phyloP scores from a whole-genome alignment of 2,329 filamentous ascomycete species.

The Fusarium bulbicola region DNA sequence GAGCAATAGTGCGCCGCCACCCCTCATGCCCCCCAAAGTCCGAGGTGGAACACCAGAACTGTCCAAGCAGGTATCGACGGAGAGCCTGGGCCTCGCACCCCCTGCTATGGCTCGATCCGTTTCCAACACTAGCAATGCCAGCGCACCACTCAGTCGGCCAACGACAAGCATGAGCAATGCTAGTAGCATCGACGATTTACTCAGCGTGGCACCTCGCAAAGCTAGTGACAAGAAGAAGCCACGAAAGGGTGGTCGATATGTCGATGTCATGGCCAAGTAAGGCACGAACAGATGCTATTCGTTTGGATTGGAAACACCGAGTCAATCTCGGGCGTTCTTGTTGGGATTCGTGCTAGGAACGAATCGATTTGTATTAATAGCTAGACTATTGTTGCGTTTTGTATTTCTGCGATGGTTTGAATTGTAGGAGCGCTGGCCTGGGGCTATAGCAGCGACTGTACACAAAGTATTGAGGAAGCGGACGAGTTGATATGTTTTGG shows the following conservation, averaged over 20 bases:
- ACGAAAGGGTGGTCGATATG: conserved; percentile 87
- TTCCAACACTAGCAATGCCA: conserved; percentile 58
- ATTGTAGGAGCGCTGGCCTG: conserved; percentile 7
- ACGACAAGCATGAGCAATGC: conserved; percentile 87
- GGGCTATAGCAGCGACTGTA: conserved; percentile 29
- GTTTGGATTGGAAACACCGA: conserved; percentile 11
- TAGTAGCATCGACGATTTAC: conserved; percentile 93
- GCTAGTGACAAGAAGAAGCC: conserved; percentile 67
- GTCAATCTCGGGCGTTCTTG: conserved; percentile 30
- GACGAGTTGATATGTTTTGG: conserved; percentile 33
- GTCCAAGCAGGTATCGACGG: conserved; percentile 48
- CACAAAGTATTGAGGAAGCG: conserved; percentile 17
- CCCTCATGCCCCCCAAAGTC: conserved; percentile 43
- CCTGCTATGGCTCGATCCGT: conserved; percentile 57
- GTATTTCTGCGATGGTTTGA: conserved; percentile 26
- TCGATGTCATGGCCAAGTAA: conserved; percentile 91
- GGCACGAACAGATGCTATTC: background rate
- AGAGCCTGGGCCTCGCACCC: conserved; percentile 49
- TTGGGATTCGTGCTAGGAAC: conserved; percentile 29
- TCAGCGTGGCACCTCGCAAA: conserved; percentile 79
- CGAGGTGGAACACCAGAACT: conserved; percentile 45
- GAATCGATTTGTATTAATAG: conserved; percentile 36
- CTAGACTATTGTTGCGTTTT: conserved; percentile 33
- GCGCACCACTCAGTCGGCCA: conserved; percentile 73
- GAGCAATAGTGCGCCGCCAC: conserved; percentile 47